Evolutionary conservation across 208 protist species (phyloP).

Genomic region (Angomonas desouzai): DNA sequence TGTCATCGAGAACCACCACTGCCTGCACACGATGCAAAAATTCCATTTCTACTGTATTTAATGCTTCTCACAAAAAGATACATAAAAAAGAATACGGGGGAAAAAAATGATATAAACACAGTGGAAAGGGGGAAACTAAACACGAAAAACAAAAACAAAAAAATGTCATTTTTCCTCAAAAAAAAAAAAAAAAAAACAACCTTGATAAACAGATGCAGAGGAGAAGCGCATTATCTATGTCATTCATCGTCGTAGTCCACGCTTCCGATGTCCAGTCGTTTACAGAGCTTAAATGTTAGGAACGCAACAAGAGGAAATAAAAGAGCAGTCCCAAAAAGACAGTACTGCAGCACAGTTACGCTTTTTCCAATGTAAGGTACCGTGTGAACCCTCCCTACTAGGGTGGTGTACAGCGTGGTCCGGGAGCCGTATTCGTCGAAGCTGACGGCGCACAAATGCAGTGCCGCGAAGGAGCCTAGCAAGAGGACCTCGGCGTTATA

Average conservation of each 20-base stretch:
- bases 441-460: constrained; percentile 86
- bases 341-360: constrained; percentile 47
- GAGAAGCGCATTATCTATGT: neutral
- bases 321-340: neutral
- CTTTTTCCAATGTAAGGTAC: constrained; percentile 49
- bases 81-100: neutral
- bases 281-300: neutral
- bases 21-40: constrained; percentile 84
- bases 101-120: constrained; percentile 9
- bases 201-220: too few relatives aligned
- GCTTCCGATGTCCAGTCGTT: neutral
- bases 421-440: constrained; percentile 72
- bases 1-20: constrained; percentile 68
- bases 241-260: neutral
- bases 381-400: constrained; percentile 38
- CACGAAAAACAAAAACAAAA: constrained; percentile 3
- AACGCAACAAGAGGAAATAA: neutral
- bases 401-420: constrained; percentile 48
- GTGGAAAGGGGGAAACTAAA: too few relatives aligned
- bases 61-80: constrained; percentile 6
- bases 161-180: neutral
- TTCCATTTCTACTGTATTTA: constrained; percentile 84
- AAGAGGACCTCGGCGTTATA: constrained; percentile 92
- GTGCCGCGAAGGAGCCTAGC: constrained; percentile 79
- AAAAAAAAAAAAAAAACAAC: constrained; percentile 22